phyloP scores from a whole-genome alignment of 2,329 filamentous ascomycete genomes.

The Claviceps sp. region DNA sequence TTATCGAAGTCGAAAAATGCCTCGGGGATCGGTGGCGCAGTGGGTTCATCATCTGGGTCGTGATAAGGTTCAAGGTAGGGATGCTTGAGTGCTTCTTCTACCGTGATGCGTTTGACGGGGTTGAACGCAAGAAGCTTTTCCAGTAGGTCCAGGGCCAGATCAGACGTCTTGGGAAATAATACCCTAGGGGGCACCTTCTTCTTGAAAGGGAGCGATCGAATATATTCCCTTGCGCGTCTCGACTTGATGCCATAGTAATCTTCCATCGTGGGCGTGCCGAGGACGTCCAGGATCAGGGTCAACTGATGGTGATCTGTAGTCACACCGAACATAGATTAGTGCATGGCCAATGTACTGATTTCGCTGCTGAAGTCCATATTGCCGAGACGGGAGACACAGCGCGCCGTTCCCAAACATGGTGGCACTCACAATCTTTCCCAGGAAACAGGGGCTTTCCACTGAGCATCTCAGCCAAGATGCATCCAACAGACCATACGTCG shows the following conservation, averaged over 20 bases:
- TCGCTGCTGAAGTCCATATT: neutral
- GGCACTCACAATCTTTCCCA: slow-evolving; percentile 79
- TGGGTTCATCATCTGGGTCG: slow-evolving; percentile 96
- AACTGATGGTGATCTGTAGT: slow-evolving; percentile 83
- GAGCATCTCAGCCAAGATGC: slow-evolving; percentile 96
- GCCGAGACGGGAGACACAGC: neutral
- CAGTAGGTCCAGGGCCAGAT: slow-evolving; percentile 80
- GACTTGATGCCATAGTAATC: slow-evolving; percentile 99
- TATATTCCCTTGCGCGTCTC: slow-evolving; percentile 91
- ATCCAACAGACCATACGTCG: slow-evolving; percentile 97
- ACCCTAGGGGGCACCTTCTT: slow-evolving; percentile 98
- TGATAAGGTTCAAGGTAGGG: slow-evolving; percentile 98
- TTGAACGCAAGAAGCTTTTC: slow-evolving; percentile 97
- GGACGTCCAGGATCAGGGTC: slow-evolving; percentile 90
- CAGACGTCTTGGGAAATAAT: slow-evolving; percentile 98
- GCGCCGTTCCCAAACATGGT: neutral
- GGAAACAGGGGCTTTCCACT: slow-evolving; percentile 97
- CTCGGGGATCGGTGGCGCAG: slow-evolving; percentile 88
- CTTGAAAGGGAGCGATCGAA: slow-evolving; percentile 95
- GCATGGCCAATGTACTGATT: neutral
- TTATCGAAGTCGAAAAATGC: slow-evolving; percentile 99
- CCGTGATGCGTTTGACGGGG: slow-evolving; percentile 94
- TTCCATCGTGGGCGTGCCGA: slow-evolving; percentile 98
- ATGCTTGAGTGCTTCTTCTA: slow-evolving; percentile 93
- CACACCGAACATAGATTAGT: neutral